phyloP scores from a whole-genome alignment of 768 basidiomycete genomes.

The Mycena filopes region DNA sequence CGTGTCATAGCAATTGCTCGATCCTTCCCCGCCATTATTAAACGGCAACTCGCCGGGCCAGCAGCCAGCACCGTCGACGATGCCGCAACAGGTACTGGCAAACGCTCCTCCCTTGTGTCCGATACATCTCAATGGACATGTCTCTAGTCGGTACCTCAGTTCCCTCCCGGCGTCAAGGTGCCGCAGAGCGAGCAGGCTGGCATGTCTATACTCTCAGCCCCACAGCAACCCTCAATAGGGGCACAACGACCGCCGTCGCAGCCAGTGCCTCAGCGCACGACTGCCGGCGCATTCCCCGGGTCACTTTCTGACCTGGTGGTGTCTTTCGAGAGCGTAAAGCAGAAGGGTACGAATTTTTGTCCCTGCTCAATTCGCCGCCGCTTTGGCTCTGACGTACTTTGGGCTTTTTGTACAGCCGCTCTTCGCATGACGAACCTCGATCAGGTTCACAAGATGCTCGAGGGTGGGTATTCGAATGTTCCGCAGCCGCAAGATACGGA shows the following conservation, averaged over 20 bases:
- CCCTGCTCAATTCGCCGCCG: not conserved
- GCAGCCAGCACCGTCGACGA: slow-evolving; percentile 50
- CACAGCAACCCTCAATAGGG: slow-evolving; percentile 49
- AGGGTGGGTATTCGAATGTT: slow-evolving; percentile 87
- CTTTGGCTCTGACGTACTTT: slow-evolving; percentile 21
- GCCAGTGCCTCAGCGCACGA: slow-evolving; percentile 53
- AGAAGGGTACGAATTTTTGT: slow-evolving; percentile 76
- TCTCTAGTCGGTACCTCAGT: slow-evolving; percentile 51
- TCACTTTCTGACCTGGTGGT: slow-evolving; percentile 92
- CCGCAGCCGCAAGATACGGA: slow-evolving; percentile 96
- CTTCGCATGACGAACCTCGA: slow-evolving; percentile 88
- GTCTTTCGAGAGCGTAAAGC: slow-evolving; percentile 96
- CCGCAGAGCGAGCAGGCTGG: slow-evolving; percentile 56
- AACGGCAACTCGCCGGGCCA: slow-evolving; percentile 45
- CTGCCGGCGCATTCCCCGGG: slow-evolving; percentile 73
- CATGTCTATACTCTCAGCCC: slow-evolving; percentile 33
- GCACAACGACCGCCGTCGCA: slow-evolving; percentile 63
- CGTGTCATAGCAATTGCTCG: slow-evolving; percentile 48
- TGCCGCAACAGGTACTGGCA: slow-evolving; percentile 53
- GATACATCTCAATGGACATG: slow-evolving; percentile 34
- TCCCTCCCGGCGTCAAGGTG: slow-evolving; percentile 77
- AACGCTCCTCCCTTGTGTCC: no score
- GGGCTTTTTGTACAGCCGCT: slow-evolving; percentile 57
- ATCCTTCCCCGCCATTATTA: slow-evolving; percentile 43
- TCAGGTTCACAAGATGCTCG: slow-evolving; percentile 92